phyloP scores from a whole-genome alignment of 2,329 filamentous ascomycete genomes.

The Nannizzia gypsea region DNA sequence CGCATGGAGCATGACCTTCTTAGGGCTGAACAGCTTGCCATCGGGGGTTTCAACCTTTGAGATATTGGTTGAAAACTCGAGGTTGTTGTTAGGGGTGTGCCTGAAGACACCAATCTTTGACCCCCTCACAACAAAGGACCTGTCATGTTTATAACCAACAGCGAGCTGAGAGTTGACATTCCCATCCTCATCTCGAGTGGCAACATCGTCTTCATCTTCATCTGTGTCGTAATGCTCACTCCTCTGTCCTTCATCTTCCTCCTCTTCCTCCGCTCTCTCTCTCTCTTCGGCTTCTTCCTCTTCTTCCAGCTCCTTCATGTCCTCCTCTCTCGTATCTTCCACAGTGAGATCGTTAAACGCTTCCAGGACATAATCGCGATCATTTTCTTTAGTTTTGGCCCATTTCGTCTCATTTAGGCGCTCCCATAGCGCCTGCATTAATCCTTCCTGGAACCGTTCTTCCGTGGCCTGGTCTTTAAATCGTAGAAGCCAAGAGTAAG shows the following conservation, averaged over 20 bases:
- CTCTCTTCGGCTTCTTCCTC: conserved; percentile 47
- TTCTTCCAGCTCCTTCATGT: conserved; percentile 44
- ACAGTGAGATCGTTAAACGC: conserved; percentile 90
- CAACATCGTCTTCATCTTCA: conserved; percentile 68
- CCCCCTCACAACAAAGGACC: conserved; percentile 91
- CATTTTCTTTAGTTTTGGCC: conserved; percentile 81
- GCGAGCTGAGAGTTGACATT: conserved; percentile 89
- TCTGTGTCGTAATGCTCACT: conserved; percentile 65
- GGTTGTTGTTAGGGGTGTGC: conserved; percentile 79
- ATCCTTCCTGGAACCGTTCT: conserved; percentile 80
- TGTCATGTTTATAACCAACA: conserved; percentile 92
- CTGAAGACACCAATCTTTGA: conserved; percentile 99
- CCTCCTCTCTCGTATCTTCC: conserved; percentile 58
- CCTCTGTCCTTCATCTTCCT: conserved; percentile 50
- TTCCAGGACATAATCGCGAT: conserved; percentile 87
- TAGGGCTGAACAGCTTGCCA: conserved; percentile 80
- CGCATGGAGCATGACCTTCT: conserved; percentile 91
- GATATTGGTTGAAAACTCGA: conserved; percentile 95
- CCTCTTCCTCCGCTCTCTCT: conserved; percentile 51
- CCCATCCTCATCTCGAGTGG: conserved; percentile 56
- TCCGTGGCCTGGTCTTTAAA: conserved; percentile 75
- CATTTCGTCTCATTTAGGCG: conserved; percentile 90
- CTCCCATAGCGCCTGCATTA: conserved; percentile 96
- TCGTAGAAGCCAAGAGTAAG: conserved; percentile 88
- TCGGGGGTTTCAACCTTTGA: conserved; percentile 84